phyloP scores from a whole-genome alignment of 2,329 filamentous ascomycete genomes.

The Nakataea oryzae region DNA sequence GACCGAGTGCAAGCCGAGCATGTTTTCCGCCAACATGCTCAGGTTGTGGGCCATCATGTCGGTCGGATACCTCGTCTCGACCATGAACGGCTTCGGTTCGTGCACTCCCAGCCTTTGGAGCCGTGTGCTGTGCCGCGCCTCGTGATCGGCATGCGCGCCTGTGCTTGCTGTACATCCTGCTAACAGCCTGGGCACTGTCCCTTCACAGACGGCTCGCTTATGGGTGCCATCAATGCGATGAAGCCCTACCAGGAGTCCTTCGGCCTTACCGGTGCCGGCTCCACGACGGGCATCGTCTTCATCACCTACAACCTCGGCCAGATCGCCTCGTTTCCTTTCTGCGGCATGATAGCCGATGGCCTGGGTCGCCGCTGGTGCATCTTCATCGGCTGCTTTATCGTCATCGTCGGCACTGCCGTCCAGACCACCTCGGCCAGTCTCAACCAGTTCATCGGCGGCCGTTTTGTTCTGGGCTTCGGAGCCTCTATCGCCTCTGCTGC shows the following conservation, averaged over 20 bases:
- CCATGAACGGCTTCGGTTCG: constrained; percentile 42
- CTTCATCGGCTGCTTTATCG: constrained; percentile 41
- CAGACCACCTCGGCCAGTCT: constrained; percentile 34
- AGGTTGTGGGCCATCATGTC: constrained; percentile 25
- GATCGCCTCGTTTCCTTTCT: constrained; percentile 40
- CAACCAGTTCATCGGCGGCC: constrained; percentile 43
- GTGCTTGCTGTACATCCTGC: not conserved
- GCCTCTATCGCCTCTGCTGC: constrained; percentile 48
- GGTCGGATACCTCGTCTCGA: constrained; percentile 30
- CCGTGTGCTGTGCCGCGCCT: too few species aligned
- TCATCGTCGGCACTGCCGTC: constrained; percentile 38
- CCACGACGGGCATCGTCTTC: constrained; percentile 33
- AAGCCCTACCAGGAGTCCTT: constrained; percentile 37
- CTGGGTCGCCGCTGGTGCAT: constrained; percentile 44
- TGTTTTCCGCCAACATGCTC: constrained; percentile 22
- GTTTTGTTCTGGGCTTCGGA: constrained; percentile 45
- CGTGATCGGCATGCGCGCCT: too few species aligned
- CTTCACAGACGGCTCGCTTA: constrained; percentile 37
- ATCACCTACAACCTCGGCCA: constrained; percentile 39
- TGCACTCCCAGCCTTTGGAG: not conserved
- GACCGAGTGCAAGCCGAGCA: constrained; percentile 21
- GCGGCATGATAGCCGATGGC: constrained; percentile 35
- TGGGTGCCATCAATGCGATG: constrained; percentile 42
- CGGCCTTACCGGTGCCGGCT: constrained; percentile 32
- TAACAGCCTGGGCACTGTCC: not conserved